These are phyloP conservation scores for Leucoagaricus sp. DNA, from an alignment of 1,284 basidiomycete species.

Conservation along the genomic window DNA sequence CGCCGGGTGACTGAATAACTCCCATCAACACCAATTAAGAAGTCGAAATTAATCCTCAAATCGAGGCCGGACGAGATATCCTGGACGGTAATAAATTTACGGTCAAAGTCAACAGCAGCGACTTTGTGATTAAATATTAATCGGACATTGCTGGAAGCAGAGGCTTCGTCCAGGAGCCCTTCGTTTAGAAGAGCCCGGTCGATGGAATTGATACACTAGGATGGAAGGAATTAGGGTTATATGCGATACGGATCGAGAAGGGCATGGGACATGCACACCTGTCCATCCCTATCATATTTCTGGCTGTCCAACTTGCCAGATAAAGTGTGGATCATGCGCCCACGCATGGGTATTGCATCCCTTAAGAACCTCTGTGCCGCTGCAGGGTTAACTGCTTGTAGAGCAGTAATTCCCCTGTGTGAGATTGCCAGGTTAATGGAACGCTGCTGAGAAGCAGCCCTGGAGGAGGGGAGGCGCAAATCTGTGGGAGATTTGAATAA, in stretches of 20 bases:
- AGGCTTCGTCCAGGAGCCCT: constrained; percentile 74
- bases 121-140: constrained; percentile 85
- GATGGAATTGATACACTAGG: constrained; percentile 90
- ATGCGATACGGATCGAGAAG: constrained; percentile 20
- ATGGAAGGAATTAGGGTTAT: constrained; percentile 22
- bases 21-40: constrained; percentile 89
- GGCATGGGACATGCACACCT: constrained; percentile 53
- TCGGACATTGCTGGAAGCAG: constrained; percentile 62
- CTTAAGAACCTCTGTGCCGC: constrained; percentile 77
- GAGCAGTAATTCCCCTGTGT: constrained; percentile 86
- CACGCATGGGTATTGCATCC: constrained; percentile 90
- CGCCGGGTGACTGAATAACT: constrained; percentile 83
- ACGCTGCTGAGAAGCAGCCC: constrained; percentile 65
- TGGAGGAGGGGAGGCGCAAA: constrained; percentile 69
- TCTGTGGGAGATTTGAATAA: constrained; percentile 44
- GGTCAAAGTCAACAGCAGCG: constrained; percentile 72
- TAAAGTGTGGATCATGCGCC: constrained; percentile 90
- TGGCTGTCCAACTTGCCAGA: constrained; percentile 78
- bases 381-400: constrained; percentile 77
- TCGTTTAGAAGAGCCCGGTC: constrained; percentile 88
- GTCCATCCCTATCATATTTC: constrained; percentile 84
- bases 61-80: constrained; percentile 48
- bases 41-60: constrained; percentile 63
- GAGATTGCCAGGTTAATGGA: constrained; percentile 98
- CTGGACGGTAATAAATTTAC: constrained; percentile 51